phyloP scores from a whole-genome alignment of 345 rosid genomes.

The Eucalyptus curtisii region DNA sequence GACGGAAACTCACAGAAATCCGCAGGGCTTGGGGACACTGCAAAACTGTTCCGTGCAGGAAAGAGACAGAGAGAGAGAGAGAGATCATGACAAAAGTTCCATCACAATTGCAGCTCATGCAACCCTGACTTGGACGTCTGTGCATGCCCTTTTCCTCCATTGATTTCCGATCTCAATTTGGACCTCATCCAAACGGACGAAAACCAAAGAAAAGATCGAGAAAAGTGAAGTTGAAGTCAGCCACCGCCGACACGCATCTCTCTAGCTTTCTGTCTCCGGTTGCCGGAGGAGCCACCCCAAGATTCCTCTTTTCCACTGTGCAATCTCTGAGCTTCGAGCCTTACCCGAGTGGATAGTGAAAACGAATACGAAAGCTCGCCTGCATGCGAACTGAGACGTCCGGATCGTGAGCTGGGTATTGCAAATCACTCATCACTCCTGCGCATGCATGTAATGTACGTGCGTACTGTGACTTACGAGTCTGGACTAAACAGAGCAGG shows the following conservation, averaged over 20 bases:
- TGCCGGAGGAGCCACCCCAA: background rate
- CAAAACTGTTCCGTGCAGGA: background rate
- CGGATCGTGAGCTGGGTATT: background rate
- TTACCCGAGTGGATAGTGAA: background rate
- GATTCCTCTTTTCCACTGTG: background rate
- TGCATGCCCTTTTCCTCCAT: background rate
- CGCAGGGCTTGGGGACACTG: background rate
- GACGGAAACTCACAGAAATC: background rate
- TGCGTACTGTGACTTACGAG: background rate
- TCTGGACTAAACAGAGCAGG: background rate
- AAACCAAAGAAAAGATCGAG: background rate
- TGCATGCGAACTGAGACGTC: background rate
- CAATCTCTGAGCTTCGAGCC: background rate
- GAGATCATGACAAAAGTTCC: background rate
- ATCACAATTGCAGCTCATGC: background rate
- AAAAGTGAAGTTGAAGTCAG: background rate
- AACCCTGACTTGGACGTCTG: background rate
- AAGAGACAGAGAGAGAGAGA: background rate
- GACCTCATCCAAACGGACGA: background rate
- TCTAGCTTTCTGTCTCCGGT: background rate
- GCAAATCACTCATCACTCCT: background rate
- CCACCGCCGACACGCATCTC: background rate
- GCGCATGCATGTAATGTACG: background rate
- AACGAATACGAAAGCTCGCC: background rate
- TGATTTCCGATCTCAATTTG: background rate